Evolutionary conservation across 2,329 filamentous ascomycete genomes (phyloP), one percentile per base, ranked within the genome.

Genomic region (Periglandula ipomoeae): DNA sequence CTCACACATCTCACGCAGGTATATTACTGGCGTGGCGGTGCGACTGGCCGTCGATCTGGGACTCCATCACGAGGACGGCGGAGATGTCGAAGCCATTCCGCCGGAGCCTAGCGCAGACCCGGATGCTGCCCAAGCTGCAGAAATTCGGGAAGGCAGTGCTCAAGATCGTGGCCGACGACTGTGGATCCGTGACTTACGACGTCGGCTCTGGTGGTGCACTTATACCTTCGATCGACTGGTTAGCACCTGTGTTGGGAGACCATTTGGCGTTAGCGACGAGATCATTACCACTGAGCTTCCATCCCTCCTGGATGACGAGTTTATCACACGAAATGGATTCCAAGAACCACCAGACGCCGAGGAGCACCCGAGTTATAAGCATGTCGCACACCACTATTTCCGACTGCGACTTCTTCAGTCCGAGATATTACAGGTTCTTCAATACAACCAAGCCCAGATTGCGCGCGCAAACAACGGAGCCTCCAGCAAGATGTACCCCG

Each of bases 261-360:
- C 91, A 6, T 94, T 96, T 60, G 90, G 91, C 26, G 89, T 97
- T 54, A 90, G 86, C n/a, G 93, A 97, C 68, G 87, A 95, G 63
- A 88, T 95, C 54, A 88, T 97, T 59, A 97, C 91, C 13, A 96
- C 91, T 1, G 89, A 95, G 60, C 94, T 96, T 55, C 91, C 91
- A 1, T 95, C 89, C 3, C 67, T 90, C 47, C 73, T 95, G 35
- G 90, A 96, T 59, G 91, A 97, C 66, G 79, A 82, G 52, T 90
- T 85, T 61, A 95, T 97, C 59, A 95, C 89, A 1, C 81, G 83
- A 8, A 74, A 76, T 17, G 90, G 91, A 9, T 85, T 96, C 57
- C 59, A 81, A 27, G 74, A 79, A 10, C 77, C 82, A 2, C 72
- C 76, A 1, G 64, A 71, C 0, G 76, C 79, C n/a, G 64, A 72